Conservation (phyloP, 345 rosid species). For the Nasturtium officinale region DNA sequence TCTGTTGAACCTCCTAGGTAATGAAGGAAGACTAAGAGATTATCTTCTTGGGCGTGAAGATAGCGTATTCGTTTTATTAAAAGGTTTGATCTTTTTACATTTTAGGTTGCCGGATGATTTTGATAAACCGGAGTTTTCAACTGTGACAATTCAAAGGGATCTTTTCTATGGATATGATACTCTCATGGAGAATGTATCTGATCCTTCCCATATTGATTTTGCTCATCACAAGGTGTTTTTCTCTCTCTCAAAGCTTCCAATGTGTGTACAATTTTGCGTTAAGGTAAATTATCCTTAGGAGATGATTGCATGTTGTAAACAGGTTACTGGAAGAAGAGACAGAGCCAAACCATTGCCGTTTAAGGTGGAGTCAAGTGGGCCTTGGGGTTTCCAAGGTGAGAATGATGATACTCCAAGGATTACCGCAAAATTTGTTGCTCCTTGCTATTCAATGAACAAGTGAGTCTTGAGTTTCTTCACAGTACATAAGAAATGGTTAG, state of each 20-base stretch:
- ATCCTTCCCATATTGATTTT: constrained; percentile 95
- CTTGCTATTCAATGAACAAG: constrained; percentile 89
- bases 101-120: constrained; percentile 91
- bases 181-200: constrained; percentile 98
- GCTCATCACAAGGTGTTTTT: constrained; percentile 89
- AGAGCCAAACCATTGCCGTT: constrained; percentile 93
- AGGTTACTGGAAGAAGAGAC: constrained; percentile 99
- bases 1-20: constrained; percentile 77
- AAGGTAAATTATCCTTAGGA: background rate
- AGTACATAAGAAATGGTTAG: background rate
- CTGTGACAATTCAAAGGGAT: constrained; percentile 91
- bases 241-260: background rate
- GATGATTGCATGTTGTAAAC: constrained; percentile 20
- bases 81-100: constrained; percentile 10
- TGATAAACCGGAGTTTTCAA: constrained; percentile 79
- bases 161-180: constrained; percentile 92
- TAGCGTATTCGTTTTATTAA: background rate
- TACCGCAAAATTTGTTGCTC: constrained; percentile 83
- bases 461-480: constrained; percentile 36
- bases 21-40: background rate
- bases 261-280: background rate
- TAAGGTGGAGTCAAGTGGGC: constrained; percentile 79
- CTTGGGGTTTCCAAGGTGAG: constrained; percentile 90
- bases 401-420: constrained; percentile 84
- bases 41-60: background rate